Evolutionary conservation across 441 rosid genomes (phyloP), one percentile per base, ranked within the genome.

Genomic region (Jatropha podagrica): DNA sequence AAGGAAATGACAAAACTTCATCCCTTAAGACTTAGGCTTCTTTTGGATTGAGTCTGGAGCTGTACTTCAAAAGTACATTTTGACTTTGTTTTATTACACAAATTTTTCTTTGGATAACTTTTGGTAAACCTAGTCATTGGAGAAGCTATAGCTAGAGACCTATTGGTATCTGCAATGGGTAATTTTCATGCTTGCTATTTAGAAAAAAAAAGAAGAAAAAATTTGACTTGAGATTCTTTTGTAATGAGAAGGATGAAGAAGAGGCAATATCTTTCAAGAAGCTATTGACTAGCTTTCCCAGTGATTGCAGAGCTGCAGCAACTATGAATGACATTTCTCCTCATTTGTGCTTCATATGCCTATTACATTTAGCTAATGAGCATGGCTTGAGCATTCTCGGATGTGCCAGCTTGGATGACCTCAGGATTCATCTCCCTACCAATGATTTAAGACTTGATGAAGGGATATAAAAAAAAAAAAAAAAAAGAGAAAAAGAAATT

Each of bases 361-460:
- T 95, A 20, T 76, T 95, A 72, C 99, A 95, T 81, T 85, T 95
- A 77, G 99, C 99, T 12, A 95, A 95, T 38, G 98, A 95, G 87
- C 95, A 95, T 77, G 92, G 90, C 11, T 79, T 93, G 79, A 76
- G 83, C 78, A 86, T 95, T 76, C 81, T 46, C 7, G 91, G 95
- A 6, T 81, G 83, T 69, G 60, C 77, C 54, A 69, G 77, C 80
- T 76, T 95, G 88, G 92, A 87, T 41, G 97, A 95, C 81, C 93
- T 95, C 32, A 78, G 76, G 20, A 89, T 93, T 74, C 76, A 76
- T 74, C 83, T 83, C 74, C 90, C 87, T 51, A 64, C 7, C 60
- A 74, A 54, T 3, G 38, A 52, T 59, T 74, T 17, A 68, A 10
- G 2, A 27, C 23, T 20, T 18, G 3, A 44, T 4, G 42, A 71